Evolutionary conservation across 176 grass and related monocot species (phyloP), one percentile per base, ranked within the genome.

Genomic region (Phragmites australis): DNA sequence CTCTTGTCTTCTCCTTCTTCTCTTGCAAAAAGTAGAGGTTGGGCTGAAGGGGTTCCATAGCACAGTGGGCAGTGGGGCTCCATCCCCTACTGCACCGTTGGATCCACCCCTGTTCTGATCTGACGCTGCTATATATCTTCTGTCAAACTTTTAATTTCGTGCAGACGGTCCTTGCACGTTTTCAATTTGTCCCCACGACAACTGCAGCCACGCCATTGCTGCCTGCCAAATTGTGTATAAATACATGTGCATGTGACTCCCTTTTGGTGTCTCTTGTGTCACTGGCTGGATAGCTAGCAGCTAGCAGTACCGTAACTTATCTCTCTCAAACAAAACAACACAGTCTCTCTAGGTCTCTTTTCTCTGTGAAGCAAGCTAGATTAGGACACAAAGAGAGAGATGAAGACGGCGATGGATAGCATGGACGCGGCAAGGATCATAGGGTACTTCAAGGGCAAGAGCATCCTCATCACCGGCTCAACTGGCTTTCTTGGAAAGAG

Each of bases 401-500:
- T 1, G 2, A 65, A n/a, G 68, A 72, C 17, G 74, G 49, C 65
- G 82, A 31, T 80, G 47, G 82, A 76, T 29, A 68, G 65, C 70
- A 89, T 94, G 91, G 91, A 97, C 63, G 84, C 82, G 30, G 79
- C 72, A 21, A 84, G 23, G 57, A 90, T 97, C 72, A 60, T 78
- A 40, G 89, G 68, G 16, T 88, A 88, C 58, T 97, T 94, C 87
- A 92, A 92, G 82, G 87, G 81, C 49, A 97, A 97, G 89, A 92
- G 30, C 74, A 61, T 92, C 75, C 91, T 97, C 53, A 16, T 97
- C 80, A 97, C 91, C 14, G 91, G 94, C 22, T 78, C 91, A 31
- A 97, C 94, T 6, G 94, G 94, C 6, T 97, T 97, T 57, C 87
- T 94, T n/a, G 94, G 86, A 17, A 97, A 93, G 82, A 88, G 94